Evolutionary conservation across 108 stramenopile species (phyloP).

Genomic region (Cyclotella baltica): DNA sequence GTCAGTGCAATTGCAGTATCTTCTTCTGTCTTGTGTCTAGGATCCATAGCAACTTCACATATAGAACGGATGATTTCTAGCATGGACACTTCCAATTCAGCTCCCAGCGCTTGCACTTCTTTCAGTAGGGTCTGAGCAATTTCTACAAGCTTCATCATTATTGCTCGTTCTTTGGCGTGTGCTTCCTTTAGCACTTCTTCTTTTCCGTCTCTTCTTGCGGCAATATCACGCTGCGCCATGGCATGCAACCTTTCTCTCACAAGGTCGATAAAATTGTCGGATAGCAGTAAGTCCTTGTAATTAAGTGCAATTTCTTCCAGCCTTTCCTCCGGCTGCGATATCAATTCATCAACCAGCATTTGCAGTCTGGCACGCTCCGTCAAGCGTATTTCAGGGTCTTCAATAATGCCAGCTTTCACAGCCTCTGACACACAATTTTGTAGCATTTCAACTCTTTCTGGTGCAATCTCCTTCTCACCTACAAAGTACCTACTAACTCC

Average conservation of each 20-base stretch:
- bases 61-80: constrained; percentile 87
- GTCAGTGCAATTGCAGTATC: constrained; percentile 83
- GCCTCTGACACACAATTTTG: constrained; percentile 70
- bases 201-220: constrained; percentile 50
- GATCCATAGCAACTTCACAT: constrained; percentile 93
- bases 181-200: constrained; percentile 50
- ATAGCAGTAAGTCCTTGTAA: constrained; percentile 87
- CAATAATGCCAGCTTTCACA: constrained; percentile 73
- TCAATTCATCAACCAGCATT: constrained; percentile 80
- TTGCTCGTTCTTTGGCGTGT: constrained; percentile 68
- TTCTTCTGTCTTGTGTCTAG: constrained; percentile 76
- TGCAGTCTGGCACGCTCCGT: constrained; percentile 70
- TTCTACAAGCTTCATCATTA: constrained; percentile 74
- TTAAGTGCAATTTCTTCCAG: constrained; percentile 74
- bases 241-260: constrained; percentile 64
- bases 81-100: constrained; percentile 84
- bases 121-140: constrained; percentile 79
- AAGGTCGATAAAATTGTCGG: constrained; percentile 77
- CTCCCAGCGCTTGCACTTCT: constrained; percentile 81
- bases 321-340: constrained; percentile 84
- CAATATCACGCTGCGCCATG: constrained; percentile 78
- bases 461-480: constrained; percentile 63
- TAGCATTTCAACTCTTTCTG: constrained; percentile 66
- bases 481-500: constrained; percentile 62
- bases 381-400: constrained; percentile 67